Percentiles rank a stretch among this genome's conserved stretches.
phyloP scores from a whole-genome alignment of 2,329 filamentous ascomycete species.

The Exophiala aquamarina region DNA sequence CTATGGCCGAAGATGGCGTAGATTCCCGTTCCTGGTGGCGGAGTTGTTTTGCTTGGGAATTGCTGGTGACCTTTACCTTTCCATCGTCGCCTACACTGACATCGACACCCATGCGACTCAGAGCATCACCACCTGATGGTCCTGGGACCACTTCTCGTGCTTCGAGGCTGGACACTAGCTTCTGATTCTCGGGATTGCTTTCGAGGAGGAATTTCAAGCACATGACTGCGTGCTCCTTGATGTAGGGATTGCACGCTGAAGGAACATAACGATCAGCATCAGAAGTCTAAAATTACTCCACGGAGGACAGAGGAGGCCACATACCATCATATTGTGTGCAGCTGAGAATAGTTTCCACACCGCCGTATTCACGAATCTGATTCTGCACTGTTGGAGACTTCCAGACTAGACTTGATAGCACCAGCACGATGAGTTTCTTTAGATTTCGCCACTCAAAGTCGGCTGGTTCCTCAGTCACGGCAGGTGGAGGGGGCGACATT shows the following conservation, averaged over 20 bases:
- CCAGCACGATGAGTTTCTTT: slow-evolving; percentile 89
- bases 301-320: slow-evolving; percentile 1
- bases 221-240: slow-evolving; percentile 86
- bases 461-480: slow-evolving; percentile 59
- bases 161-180: slow-evolving; percentile 51
- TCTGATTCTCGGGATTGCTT: slow-evolving; percentile 52
- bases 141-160: slow-evolving; percentile 40
- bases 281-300: neutral
- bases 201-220: slow-evolving; percentile 73
- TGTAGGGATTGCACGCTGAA: slow-evolving; percentile 69
- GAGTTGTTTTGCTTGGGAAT: neutral
- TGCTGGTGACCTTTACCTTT: slow-evolving; percentile 29
- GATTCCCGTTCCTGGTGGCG: neutral
- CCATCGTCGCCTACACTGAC: slow-evolving; percentile 44
- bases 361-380: slow-evolving; percentile 81
- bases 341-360: slow-evolving; percentile 82
- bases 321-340: slow-evolving; percentile 90
- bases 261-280: neutral
- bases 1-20: too few species aligned
- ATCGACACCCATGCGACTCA: slow-evolving; percentile 44
- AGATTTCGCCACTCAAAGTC: slow-evolving; percentile 77
- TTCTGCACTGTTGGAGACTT: slow-evolving; percentile 81
- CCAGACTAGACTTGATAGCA: slow-evolving; percentile 85
- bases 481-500: slow-evolving; percentile 43
- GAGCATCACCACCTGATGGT: slow-evolving; percentile 39